Conservation (phyloP, 257 asterid genomes). For the Knoxia roxburghii region DNA sequence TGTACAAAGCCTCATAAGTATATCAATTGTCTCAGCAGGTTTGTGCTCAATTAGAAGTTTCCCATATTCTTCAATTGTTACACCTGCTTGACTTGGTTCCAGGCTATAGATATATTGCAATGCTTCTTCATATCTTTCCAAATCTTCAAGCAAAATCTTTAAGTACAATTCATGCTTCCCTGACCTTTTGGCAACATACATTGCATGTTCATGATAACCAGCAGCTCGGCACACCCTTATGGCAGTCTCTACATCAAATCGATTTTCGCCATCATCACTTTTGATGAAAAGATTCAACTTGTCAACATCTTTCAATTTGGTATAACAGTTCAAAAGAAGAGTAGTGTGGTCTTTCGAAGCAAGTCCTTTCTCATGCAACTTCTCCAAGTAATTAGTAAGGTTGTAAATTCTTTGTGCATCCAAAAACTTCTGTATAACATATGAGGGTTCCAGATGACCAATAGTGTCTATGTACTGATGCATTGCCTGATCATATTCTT, state of each 20-base stretch:
- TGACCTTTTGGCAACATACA: slow-evolving; percentile 95
- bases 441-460: slow-evolving; percentile 94
- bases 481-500: slow-evolving; percentile 87
- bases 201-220: slow-evolving; percentile 95
- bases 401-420: slow-evolving; percentile 96
- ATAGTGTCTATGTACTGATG: slow-evolving; percentile 84
- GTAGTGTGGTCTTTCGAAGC: slow-evolving; percentile 97
- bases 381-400: slow-evolving; percentile 88
- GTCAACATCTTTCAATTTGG: slow-evolving; percentile 92
- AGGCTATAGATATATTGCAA: slow-evolving; percentile 79
- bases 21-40: slow-evolving; percentile 74
- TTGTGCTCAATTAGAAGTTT: slow-evolving; percentile 86
- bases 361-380: slow-evolving; percentile 90
- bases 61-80: slow-evolving; percentile 87
- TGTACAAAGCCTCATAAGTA: slow-evolving; percentile 88
- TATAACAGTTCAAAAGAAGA: slow-evolving; percentile 87
- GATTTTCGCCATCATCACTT: slow-evolving; percentile 85
- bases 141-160: slow-evolving; percentile 93
- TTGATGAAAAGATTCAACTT: slow-evolving; percentile 78
- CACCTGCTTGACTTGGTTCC: slow-evolving; percentile 96
- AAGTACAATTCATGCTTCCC: slow-evolving; percentile 94
- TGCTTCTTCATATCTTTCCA: slow-evolving; percentile 89
- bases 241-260: slow-evolving; percentile 94
- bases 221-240: slow-evolving; percentile 96
- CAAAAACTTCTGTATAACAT: slow-evolving; percentile 88